Evolutionary conservation across 1,284 basidiomycete genomes (phyloP), one percentile per base, ranked within the genome.

Genomic region (Heterobasidion parviporum): DNA sequence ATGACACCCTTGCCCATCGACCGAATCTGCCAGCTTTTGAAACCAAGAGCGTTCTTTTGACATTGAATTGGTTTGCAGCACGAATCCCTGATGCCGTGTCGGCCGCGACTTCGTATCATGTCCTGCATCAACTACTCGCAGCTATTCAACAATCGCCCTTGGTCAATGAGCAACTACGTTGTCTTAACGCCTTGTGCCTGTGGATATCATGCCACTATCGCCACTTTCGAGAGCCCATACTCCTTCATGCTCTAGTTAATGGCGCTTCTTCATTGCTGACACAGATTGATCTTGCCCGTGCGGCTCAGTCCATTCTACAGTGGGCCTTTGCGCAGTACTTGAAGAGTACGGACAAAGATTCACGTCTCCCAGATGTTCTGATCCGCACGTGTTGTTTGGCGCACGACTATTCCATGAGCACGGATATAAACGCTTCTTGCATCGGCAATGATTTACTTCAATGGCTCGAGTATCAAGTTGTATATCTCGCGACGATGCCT

Each of bases 111-210:
- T 82, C 85, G 2, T 94, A 92, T 67, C 87, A 92, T 60, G 78
- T 92, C 46, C 67, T 93, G 18, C 83, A 89, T 55, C 81, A 83
- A 54, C 72, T 96, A 8, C 83, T 96, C 60, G 76, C 85, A 7
- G 75, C 77, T 44, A 72, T 94, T 33, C 79, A 89, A 57, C 69
- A 73, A 2, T 82, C 84, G 0, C 85, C 84, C n/a, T 77, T 98
- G 46, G 79, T 96, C 60, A 92, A 92, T 65, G 92, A 97, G 65
- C 92, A 97, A 67, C 70, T 86, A 48, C 83, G 94, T 6, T 72
- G 89, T 34, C 67, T 95, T 35, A 86, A 91, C 55, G 81, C 84
- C 0, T 72, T 97, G 26, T 83, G 81, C 18, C 68, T 96, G 14
- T 85, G 89, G 76, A 75, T 92, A 32, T 76, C 92, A 2, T 73